A percentile compares a stretch with the other conserved stretches of the same genome.
Conservation (phyloP, 2,329 filamentous ascomycete genomes). For the Sphaerulina musiva region DNA sequence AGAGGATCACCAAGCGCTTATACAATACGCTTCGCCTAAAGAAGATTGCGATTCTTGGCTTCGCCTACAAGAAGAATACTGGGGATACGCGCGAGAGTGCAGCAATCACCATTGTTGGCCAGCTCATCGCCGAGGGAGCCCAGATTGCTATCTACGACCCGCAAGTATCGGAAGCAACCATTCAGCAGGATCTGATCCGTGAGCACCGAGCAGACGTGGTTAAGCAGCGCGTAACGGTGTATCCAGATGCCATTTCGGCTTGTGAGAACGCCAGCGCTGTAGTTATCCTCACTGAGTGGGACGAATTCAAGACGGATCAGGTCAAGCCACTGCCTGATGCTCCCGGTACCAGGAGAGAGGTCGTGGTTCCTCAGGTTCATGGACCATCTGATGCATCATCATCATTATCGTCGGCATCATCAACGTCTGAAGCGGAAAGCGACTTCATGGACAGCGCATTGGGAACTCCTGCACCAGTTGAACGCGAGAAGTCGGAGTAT, state of each 20-base stretch:
- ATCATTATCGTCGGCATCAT: constrained; percentile 11
- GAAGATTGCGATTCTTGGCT: constrained; percentile 66
- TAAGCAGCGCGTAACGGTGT: constrained; percentile 28
- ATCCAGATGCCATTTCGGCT: constrained; percentile 30
- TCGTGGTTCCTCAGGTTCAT: not conserved
- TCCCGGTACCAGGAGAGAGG: not conserved
- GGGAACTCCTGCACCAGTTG: constrained; percentile 14
- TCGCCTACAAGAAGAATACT: constrained; percentile 75
- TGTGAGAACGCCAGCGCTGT: constrained; percentile 32
- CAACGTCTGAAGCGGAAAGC: constrained; percentile 15
- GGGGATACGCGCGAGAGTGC: constrained; percentile 67
- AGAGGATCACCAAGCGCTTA: constrained; percentile 58
- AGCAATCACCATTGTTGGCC: constrained; percentile 60
- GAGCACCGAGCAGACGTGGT: constrained; percentile 24
- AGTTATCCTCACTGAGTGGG: constrained; percentile 34
- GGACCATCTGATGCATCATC: constrained; percentile 9
- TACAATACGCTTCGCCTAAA: constrained; percentile 64
- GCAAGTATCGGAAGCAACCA: constrained; percentile 32
- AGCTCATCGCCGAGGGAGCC: constrained; percentile 56
- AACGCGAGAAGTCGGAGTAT: constrained; percentile 9
- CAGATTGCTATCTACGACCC: constrained; percentile 66
- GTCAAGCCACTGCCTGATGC: constrained; percentile 4
- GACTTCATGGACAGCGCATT: constrained; percentile 20
- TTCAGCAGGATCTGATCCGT: constrained; percentile 30
- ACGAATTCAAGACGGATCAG: constrained; percentile 33